Conservation (phyloP, 306 rosid species). For the Vachellia collinsii region DNA sequence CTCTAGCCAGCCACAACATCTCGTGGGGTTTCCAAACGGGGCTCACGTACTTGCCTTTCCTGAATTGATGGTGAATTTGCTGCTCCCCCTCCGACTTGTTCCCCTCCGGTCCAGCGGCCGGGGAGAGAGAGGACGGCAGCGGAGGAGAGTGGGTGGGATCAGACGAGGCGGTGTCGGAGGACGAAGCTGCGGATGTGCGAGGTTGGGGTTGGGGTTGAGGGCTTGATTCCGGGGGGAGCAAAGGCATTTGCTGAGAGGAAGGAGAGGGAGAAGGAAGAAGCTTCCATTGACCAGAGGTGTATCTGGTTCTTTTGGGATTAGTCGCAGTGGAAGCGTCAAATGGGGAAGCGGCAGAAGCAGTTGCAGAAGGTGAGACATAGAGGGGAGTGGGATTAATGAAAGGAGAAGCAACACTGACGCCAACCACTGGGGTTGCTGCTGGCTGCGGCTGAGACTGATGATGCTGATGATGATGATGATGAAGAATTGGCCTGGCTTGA, state of each 20-base stretch:
- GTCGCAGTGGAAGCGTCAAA: constrained; percentile 55
- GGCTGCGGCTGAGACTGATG: not conserved
- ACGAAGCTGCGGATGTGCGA: constrained; percentile 47
- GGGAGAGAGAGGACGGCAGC: constrained; percentile 39
- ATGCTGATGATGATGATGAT: constrained; percentile 47
- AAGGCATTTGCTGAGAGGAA: constrained; percentile 51
- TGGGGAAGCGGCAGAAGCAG: constrained; percentile 51
- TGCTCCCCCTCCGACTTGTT: constrained; percentile 51
- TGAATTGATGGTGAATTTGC: constrained; percentile 61
- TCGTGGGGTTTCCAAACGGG: constrained; percentile 98
- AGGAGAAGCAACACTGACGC: constrained; percentile 45
- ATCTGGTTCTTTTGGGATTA: constrained; percentile 73
- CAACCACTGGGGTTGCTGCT: constrained; percentile 26
- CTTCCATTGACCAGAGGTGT: constrained; percentile 89
- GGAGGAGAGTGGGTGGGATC: constrained; percentile 73
- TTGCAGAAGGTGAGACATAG: constrained; percentile 59
- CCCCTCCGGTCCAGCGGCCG: constrained; percentile 56
- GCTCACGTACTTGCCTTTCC: constrained; percentile 93
- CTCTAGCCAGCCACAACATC: constrained; percentile 92
- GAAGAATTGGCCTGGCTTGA: constrained; percentile 48
- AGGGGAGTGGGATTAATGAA: constrained; percentile 53
- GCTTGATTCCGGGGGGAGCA: constrained; percentile 59
- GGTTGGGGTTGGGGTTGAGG: constrained; percentile 37
- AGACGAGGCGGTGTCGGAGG: constrained; percentile 80
- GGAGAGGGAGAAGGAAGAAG: constrained; percentile 82